These are phyloP conservation scores for Dactylellina sp. DNA, from an alignment of 2,329 filamentous ascomycete species.

Conservation along the genomic window DNA sequence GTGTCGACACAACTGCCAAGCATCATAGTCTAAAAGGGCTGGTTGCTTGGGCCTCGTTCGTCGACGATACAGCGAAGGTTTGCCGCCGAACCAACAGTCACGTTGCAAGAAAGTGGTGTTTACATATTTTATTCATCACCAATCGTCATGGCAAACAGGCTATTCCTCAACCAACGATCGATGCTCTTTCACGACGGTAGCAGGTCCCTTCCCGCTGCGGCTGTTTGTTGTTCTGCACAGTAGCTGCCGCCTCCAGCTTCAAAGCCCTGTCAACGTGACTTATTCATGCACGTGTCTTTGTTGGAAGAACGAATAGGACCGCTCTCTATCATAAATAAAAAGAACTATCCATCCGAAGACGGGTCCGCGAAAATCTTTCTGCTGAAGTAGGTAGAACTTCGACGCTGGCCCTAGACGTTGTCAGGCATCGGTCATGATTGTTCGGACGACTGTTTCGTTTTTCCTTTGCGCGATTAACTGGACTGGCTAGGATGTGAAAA, in stretches of 20 bases:
- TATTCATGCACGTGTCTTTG: constrained; percentile 44
- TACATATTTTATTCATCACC: constrained; percentile 31
- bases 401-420: background rate
- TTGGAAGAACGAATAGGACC: constrained; percentile 35
- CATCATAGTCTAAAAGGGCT: constrained; percentile 1
- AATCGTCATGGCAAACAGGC: constrained; percentile 41
- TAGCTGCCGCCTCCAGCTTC: constrained; percentile 5
- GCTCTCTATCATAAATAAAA: constrained; percentile 4
- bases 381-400: constrained; percentile 23
- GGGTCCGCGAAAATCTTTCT: constrained; percentile 35
- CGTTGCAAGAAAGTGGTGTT: constrained; percentile 28
- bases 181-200: constrained; percentile 5
- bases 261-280: constrained; percentile 48
- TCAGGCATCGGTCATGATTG: constrained; percentile 35
- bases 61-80: background rate
- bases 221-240: constrained; percentile 44
- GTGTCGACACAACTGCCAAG: constrained; percentile 18
- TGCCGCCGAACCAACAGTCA: constrained; percentile 37
- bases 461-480: constrained; percentile 27
- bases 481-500: constrained; percentile 12
- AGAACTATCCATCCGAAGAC: constrained; percentile 37
- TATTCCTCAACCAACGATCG: constrained; percentile 8
- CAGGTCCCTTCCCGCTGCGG: constrained; percentile 37
- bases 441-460: constrained; percentile 1
- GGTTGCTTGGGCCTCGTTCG: constrained; percentile 15